Evolutionary conservation across 345 rosid genomes (phyloP).

Genomic region (Hirschfeldia incana): DNA sequence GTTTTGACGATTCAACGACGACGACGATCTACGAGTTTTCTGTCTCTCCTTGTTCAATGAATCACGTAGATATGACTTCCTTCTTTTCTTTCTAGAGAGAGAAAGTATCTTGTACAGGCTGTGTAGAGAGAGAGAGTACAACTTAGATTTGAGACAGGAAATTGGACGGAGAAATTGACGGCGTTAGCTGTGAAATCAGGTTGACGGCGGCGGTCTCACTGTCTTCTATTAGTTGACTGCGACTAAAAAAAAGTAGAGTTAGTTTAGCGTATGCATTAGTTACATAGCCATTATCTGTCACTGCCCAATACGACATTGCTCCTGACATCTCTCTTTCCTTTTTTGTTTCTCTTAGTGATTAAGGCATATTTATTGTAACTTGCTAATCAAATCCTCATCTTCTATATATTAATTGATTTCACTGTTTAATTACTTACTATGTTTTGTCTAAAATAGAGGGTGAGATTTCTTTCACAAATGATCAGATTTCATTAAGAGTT

Average conservation of each 20-base stretch:
- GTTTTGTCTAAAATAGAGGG: too few relatives aligned
- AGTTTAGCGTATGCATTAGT: neutral
- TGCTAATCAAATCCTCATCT: too few relatives aligned
- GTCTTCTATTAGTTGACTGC: neutral
- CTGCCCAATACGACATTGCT: neutral
- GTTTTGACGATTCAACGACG: neutral
- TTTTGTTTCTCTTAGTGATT: too few relatives aligned
- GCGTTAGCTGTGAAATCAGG: neutral
- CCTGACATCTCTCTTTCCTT: neutral
- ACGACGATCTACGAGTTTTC: neutral
- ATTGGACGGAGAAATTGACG: neutral
- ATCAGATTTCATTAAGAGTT: too few relatives aligned
- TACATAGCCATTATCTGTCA: neutral
- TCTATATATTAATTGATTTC: too few relatives aligned
- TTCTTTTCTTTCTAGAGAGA: neutral
- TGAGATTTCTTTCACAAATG: too few relatives aligned
- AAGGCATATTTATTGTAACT: too few relatives aligned
- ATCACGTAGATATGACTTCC: neutral
- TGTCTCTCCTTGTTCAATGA: neutral
- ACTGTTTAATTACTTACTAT: too few relatives aligned
- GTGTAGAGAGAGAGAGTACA: neutral
- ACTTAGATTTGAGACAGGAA: neutral
- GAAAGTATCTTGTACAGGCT: neutral
- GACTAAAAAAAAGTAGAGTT: neutral
- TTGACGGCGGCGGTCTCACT: neutral